Conservation (phyloP, 768 basidiomycete genomes). For the Russula emetica region DNA sequence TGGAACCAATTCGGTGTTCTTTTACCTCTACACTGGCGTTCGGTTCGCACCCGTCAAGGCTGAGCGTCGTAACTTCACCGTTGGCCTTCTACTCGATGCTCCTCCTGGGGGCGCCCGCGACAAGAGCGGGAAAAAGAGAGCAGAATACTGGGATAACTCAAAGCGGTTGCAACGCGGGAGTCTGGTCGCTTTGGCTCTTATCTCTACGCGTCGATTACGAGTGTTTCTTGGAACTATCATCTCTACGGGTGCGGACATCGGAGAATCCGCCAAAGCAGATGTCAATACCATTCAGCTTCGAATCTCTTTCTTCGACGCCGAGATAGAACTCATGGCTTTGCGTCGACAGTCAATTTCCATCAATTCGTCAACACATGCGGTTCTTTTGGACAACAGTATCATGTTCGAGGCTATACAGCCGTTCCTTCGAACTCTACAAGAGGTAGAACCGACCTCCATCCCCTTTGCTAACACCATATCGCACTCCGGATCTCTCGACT, state of each 20-base stretch:
- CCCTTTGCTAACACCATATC: slow-evolving; percentile 21
- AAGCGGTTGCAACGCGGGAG: slow-evolving; percentile 59
- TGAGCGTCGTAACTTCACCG: slow-evolving; percentile 50
- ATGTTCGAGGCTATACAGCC: slow-evolving; percentile 23
- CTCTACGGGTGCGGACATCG: slow-evolving; percentile 43
- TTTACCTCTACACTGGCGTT: slow-evolving; percentile 58
- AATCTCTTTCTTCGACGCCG: slow-evolving; percentile 60
- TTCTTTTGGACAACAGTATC: slow-evolving; percentile 27
- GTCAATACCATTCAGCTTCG: slow-evolving; percentile 42
- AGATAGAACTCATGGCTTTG: slow-evolving; percentile 46
- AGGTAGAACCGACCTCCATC: slow-evolving; percentile 21
- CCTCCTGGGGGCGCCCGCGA: slow-evolving; percentile 56
- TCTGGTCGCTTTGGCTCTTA: slow-evolving; percentile 53
- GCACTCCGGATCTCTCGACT: background rate
- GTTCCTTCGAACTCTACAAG: slow-evolving; percentile 24
- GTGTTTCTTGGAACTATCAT: slow-evolving; percentile 54
- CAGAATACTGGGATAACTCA: slow-evolving; percentile 58
- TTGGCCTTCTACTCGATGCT: slow-evolving; percentile 44
- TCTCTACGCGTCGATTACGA: slow-evolving; percentile 30
- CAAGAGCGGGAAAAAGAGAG: slow-evolving; percentile 38
- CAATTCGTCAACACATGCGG: slow-evolving; percentile 18
- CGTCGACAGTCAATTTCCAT: slow-evolving; percentile 36
- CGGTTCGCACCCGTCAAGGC: slow-evolving; percentile 45
- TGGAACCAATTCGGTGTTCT: slow-evolving; percentile 48
- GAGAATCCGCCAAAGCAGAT: slow-evolving; percentile 39